Conservation (phyloP, 2,329 filamentous ascomycete genomes). For the Cladosporium velox region DNA sequence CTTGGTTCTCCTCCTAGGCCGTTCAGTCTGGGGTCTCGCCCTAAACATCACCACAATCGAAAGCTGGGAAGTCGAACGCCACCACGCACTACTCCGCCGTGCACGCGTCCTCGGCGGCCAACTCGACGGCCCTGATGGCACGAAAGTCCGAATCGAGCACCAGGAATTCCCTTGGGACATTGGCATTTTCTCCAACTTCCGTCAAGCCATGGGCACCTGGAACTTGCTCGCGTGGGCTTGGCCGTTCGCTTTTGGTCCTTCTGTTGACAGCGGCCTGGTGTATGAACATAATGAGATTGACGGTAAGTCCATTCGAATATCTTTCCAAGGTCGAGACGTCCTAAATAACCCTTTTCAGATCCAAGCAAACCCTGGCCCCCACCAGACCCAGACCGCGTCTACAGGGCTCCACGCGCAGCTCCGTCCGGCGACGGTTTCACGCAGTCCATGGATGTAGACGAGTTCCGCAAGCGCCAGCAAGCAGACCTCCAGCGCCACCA, state of each 20-base stretch:
- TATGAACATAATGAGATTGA: constrained; percentile 81
- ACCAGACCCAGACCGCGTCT: constrained; percentile 52
- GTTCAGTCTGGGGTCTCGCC: constrained; percentile 61
- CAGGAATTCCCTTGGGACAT: constrained; percentile 84
- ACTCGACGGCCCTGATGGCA: constrained; percentile 58
- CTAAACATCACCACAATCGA: constrained; percentile 81
- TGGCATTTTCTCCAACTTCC: constrained; percentile 72
- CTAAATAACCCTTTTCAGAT: constrained; percentile 27
- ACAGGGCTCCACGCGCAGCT: constrained; percentile 32
- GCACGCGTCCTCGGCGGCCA: constrained; percentile 57
- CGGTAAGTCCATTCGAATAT: constrained; percentile 43
- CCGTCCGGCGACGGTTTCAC: constrained; percentile 41
- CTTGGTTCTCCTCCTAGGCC: constrained; percentile 65
- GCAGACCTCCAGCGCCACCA: constrained; percentile 48
- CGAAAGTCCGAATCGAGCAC: constrained; percentile 56
- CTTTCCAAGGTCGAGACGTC: background rate
- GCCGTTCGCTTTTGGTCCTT: constrained; percentile 61
- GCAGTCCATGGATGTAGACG: constrained; percentile 48
- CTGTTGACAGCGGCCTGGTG: constrained; percentile 53
- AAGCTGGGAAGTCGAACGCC: constrained; percentile 64
- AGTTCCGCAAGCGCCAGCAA: constrained; percentile 57
- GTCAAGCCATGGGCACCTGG: constrained; percentile 70
- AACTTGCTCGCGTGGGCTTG: constrained; percentile 70
- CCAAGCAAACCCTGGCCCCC: constrained; percentile 50
- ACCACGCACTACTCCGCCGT: constrained; percentile 48